phyloP scores from a whole-genome alignment of 129 eudicot species.

The Kitagawia praeruptora region DNA sequence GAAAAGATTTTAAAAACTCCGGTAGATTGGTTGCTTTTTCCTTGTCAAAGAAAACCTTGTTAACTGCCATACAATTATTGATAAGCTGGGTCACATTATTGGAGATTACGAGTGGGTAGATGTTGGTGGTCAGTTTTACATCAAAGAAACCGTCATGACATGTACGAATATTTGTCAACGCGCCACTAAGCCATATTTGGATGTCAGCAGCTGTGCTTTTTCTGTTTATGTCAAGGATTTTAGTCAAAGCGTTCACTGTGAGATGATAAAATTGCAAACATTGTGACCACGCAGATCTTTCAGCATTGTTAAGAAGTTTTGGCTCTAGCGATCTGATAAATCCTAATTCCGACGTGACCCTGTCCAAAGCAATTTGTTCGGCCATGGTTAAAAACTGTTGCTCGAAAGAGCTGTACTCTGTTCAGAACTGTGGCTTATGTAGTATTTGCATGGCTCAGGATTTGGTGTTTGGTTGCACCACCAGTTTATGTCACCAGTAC shows the following conservation, averaged over 20 bases:
- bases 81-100: background rate
- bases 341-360: no score
- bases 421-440: background rate
- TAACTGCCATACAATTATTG: background rate
- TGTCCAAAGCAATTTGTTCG: background rate
- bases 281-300: background rate
- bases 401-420: background rate
- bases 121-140: background rate
- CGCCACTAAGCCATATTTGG: constrained; percentile 3
- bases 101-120: background rate
- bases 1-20: background rate
- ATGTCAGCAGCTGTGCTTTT: background rate
- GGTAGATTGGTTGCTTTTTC: background rate
- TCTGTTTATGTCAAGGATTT: background rate
- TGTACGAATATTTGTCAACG: background rate
- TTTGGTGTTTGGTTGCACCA: constrained; percentile 2
- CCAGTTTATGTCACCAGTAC: background rate
- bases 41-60: background rate
- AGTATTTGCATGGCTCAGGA: constrained; percentile 8
- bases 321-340: background rate
- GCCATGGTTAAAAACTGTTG: background rate
- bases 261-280: background rate
- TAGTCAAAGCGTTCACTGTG: background rate
- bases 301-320: background rate
- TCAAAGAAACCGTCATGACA: background rate